A percentile compares a stretch with the other conserved stretches of the same genome.
phyloP scores from a whole-genome alignment of 805 yeast genomes.

The Ogataea polymorpha region DNA sequence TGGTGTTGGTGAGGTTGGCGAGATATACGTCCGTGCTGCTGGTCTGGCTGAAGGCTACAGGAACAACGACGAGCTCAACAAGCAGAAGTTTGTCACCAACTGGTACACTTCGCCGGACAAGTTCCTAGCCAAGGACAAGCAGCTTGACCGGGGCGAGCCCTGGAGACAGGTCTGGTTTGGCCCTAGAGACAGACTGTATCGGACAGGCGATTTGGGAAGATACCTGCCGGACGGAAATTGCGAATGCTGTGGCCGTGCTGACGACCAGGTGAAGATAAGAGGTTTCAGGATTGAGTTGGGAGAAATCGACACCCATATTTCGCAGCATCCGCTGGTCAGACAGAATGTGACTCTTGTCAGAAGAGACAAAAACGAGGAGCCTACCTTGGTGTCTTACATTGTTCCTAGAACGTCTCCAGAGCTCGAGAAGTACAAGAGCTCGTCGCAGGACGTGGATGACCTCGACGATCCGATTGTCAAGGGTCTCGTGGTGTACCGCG shows the following conservation, averaged over 20 bases:
- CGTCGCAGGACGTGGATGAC: slow-evolving; percentile 44
- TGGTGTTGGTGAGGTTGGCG: slow-evolving; percentile 99
- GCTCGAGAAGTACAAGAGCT: slow-evolving; percentile 46
- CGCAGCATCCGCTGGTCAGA: slow-evolving; percentile 88
- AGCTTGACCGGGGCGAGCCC: slow-evolving; percentile 42
- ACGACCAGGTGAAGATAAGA: slow-evolving; percentile 96
- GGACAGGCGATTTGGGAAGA: slow-evolving; percentile 97
- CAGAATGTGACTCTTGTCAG: slow-evolving; percentile 91
- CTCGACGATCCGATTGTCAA: slow-evolving; percentile 64
- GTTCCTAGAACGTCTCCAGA: slow-evolving; percentile 65
- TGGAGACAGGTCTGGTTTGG: slow-evolving; percentile 88
- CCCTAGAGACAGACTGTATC: slow-evolving; percentile 91
- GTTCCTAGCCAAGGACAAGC: slow-evolving; percentile 59
- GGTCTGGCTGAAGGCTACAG: slow-evolving; percentile 97
- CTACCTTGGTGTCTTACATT: slow-evolving; percentile 83
- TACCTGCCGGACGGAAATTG: slow-evolving; percentile 96
- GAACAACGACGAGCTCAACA: slow-evolving; percentile 83
- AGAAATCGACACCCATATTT: slow-evolving; percentile 95
- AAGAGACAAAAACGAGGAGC: slow-evolving; percentile 90
- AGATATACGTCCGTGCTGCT: slow-evolving; percentile 96
- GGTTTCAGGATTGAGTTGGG: slow-evolving; percentile 98
- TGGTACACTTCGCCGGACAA: slow-evolving; percentile 77
- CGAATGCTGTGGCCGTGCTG: slow-evolving; percentile 98
- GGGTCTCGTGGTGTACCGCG: slow-evolving; percentile 74
- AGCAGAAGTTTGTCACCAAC: slow-evolving; percentile 80